Evolutionary conservation across 495 filamentous ascomycete genomes (phyloP), one percentile per base, ranked within the genome.

Genomic region (Podospora anserina): DNA sequence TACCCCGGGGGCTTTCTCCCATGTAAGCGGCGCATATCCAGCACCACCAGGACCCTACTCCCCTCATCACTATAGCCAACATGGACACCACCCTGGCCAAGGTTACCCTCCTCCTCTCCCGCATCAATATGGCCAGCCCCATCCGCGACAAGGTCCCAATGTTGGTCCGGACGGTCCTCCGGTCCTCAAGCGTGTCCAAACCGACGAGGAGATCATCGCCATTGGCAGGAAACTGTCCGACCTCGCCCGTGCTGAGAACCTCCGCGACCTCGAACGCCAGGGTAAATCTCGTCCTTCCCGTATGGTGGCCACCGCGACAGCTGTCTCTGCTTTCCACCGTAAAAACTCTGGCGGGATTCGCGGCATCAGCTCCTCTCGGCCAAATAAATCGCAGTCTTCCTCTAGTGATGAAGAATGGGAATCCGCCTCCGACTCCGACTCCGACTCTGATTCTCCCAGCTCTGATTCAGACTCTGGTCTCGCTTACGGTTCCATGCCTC

Each of bases 191-290:
- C 75, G 76, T 18, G 74, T 72, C 27, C 78, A 81, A 71, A 83
- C 80, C 6, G 82, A 85, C 68, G 81, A 84, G 68, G 82, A 84
- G 68, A 85, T 85, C 60, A 63, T 83, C 23, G 80, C 78, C 57
- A 70, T 85, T 62, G 82, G 82, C 60, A 78, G 81, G 56, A 72
- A 80, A 71, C 78, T 85, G 27, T 78, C 79, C 20, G 79, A 82
- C 66, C 69, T 84, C 18, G 82, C 82, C 18, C 76, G 77, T 63
- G 74, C 76, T 60, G 74, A 82, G 56, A 84, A 85, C 69, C 58
- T 66, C 7, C 75, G 77, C 16, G 82, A 85, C 11, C 76, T 82
- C 27, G 75, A 76, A 55, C 76, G 76, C 20, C 74, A 72, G n/a
- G 82, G 82, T 54, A 76, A 69, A 54, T 66, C 61, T 26, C 79